Percentiles rank a stretch among this genome's conserved stretches.
These are phyloP conservation scores for Teunomyces pallodes DNA, from an alignment of 805 yeast species.

Conservation along the genomic window DNA sequence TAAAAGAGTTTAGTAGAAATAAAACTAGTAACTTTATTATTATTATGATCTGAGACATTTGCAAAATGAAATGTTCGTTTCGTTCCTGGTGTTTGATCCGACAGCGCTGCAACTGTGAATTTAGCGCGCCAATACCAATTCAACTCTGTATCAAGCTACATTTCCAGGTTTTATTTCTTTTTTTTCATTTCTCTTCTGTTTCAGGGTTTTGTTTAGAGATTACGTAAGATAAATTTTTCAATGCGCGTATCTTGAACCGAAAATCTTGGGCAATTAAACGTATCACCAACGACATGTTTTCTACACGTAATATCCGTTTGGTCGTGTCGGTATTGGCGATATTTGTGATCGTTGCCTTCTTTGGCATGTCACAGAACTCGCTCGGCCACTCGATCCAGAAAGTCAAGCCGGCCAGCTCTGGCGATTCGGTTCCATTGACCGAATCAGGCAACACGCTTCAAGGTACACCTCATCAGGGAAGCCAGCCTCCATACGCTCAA, in stretches of 20 bases:
- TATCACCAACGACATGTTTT: slow-evolving; percentile 22
- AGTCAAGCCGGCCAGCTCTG: slow-evolving; percentile 24
- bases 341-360: slow-evolving; percentile 48
- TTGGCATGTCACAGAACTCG: slow-evolving; percentile 44
- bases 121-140: no score
- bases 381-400: slow-evolving; percentile 31
- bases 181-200: background rate
- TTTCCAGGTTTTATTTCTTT: background rate
- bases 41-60: no score
- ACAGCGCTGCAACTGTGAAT: no score
- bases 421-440: slow-evolving; percentile 17
- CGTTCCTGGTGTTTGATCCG: no score
- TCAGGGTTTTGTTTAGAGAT: background rate
- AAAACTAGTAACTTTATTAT: no score
- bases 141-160: no score
- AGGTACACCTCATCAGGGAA: slow-evolving; percentile 33
- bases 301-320: slow-evolving; percentile 52
- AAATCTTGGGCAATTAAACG: background rate
- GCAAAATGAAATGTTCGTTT: no score
- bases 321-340: slow-evolving; percentile 50
- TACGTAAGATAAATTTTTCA: background rate
- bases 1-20: no score
- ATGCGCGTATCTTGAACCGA: background rate
- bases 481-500: slow-evolving; percentile 33
- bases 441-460: slow-evolving; percentile 26